A percentile compares a stretch with the other conserved stretches of the same genome.
phyloP scores from a whole-genome alignment of 2,329 filamentous ascomycete genomes.

The Neopestalotiopsis sp. region DNA sequence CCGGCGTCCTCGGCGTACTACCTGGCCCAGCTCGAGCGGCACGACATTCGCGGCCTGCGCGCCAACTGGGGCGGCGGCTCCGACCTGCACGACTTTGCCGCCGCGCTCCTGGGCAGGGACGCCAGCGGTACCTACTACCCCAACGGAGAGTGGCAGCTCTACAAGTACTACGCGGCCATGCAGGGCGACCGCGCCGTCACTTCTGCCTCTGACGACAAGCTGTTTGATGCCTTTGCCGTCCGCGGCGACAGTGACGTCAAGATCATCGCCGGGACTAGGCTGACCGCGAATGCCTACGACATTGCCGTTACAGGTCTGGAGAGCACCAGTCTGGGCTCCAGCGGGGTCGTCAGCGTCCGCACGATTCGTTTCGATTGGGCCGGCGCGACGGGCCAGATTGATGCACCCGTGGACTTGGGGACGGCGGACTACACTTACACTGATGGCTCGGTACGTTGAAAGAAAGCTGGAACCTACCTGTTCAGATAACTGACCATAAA shows the following conservation, averaged over 20 bases:
- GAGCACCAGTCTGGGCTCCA: not conserved
- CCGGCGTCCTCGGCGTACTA: constrained; percentile 49
- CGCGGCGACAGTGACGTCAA: not conserved
- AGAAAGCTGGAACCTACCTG: not conserved
- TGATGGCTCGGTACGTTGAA: not conserved
- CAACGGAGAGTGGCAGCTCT: constrained; percentile 11
- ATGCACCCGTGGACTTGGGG: not conserved
- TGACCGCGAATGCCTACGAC: not conserved
- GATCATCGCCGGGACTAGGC: not conserved
- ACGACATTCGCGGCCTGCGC: constrained; percentile 46
- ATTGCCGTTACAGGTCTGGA: not conserved
- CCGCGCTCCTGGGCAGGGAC: constrained; percentile 43
- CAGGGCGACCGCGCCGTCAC: not conserved
- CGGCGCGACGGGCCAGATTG: not conserved
- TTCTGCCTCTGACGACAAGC: not conserved
- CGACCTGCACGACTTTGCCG: constrained; percentile 50
- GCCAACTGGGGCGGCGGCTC: constrained; percentile 51
- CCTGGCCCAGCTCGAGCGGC: constrained; percentile 52
- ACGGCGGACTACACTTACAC: not conserved
- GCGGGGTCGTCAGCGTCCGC: not conserved
- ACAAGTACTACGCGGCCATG: constrained; percentile 8
- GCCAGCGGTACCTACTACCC: not conserved
- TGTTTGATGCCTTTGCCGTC: not conserved
- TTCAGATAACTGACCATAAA: not conserved
- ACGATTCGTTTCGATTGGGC: not conserved